A percentile compares a stretch with the other conserved stretches of the same genome.
Conservation (phyloP, 371 early-diverging fungal genomes). For the Syncephalastrum monosporum region DNA sequence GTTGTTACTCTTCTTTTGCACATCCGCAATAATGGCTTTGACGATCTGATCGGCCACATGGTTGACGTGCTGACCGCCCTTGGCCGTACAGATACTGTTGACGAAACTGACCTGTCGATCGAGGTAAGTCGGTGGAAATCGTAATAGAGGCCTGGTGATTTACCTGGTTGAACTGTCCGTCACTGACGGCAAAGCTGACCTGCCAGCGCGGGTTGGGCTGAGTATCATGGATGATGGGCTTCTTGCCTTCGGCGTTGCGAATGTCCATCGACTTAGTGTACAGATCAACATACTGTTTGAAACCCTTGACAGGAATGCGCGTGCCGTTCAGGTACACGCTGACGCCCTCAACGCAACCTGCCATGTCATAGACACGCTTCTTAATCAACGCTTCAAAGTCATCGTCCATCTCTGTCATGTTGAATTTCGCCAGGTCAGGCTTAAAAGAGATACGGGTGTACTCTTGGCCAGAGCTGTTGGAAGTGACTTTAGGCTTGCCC, state of each 20-base stretch:
- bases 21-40: conserved; percentile 67
- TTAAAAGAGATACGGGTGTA: conserved; percentile 95
- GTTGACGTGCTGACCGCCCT: conserved; percentile 98
- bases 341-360: conserved; percentile 88
- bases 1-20: conserved; percentile 86
- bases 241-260: conserved; percentile 37
- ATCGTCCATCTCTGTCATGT: conserved; percentile 85
- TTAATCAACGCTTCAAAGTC: conserved; percentile 90
- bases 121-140: background rate
- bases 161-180: conserved; percentile 97
- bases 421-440: conserved; percentile 96
- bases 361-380: conserved; percentile 98
- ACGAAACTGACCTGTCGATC: conserved; percentile 87
- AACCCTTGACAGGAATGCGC: conserved; percentile 80
- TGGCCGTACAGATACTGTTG: conserved; percentile 96
- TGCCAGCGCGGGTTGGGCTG: conserved; percentile 92
- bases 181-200: conserved; percentile 88
- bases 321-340: conserved; percentile 94
- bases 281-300: conserved; percentile 92
- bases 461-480: conserved; percentile 62
- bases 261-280: conserved; percentile 63
- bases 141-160: background rate
- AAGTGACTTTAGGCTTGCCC: conserved; percentile 73
- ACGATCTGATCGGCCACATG: conserved; percentile 92
- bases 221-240: conserved; percentile 32